These are phyloP conservation scores for Aegilops sharonensis DNA, from an alignment of 176 grass and related monocot genomes.

Conservation along the genomic window DNA sequence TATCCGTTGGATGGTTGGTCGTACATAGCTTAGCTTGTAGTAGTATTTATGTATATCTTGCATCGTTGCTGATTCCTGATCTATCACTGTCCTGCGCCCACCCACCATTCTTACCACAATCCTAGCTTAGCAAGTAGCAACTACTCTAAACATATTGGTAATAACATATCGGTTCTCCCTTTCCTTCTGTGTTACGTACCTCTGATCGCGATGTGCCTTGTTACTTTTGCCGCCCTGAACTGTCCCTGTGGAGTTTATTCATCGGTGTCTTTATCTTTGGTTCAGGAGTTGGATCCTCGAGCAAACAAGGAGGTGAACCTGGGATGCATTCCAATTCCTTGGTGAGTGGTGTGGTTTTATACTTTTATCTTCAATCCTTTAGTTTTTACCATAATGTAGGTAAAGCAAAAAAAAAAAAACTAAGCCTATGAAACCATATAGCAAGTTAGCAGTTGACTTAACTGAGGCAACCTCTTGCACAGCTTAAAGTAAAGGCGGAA, in stretches of 20 bases:
- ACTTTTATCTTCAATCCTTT: too few species aligned
- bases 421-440: neutral
- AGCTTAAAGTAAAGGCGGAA: neutral
- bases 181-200: neutral
- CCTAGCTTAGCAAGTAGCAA: neutral
- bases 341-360: neutral
- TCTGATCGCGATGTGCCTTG: neutral
- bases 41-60: neutral
- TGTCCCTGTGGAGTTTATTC: neutral
- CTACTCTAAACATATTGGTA: too few species aligned
- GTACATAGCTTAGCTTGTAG: neutral
- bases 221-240: neutral
- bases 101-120: neutral
- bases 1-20: slow-evolving; percentile 21
- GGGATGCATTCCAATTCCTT: neutral
- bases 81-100: neutral
- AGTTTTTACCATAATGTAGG: neutral
- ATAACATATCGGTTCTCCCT: neutral
- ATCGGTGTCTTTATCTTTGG: neutral
- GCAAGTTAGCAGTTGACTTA: neutral
- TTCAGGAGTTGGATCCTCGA: slow-evolving; percentile 14
- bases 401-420: neutral
- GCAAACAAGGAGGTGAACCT: neutral
- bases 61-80: neutral
- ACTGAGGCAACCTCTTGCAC: neutral